A percentile compares a stretch with the other conserved stretches of the same genome.
Conservation (phyloP, 2,329 filamentous ascomycete genomes). For the Emydomyces testavorans region DNA sequence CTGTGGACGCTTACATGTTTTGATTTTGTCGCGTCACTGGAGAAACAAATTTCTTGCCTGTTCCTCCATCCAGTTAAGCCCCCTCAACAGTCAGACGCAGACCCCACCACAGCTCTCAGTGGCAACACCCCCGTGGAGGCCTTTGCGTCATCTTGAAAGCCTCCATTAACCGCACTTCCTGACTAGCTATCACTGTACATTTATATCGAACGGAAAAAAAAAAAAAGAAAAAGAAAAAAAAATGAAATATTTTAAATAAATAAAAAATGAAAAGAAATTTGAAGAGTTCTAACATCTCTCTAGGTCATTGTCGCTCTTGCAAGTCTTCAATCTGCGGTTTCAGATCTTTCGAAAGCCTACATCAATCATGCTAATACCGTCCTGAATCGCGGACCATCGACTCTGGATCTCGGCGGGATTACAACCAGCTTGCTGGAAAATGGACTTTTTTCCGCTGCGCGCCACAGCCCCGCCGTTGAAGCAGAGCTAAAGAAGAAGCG, state of each 20-base stretch:
- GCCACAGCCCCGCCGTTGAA: slow-evolving; percentile 28
- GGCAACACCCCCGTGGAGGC: background rate
- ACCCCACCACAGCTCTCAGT: background rate
- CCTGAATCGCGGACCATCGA: slow-evolving; percentile 49
- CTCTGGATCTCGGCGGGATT: slow-evolving; percentile 44
- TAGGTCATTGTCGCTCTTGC: slow-evolving; percentile 68
- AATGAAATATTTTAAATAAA: no score
- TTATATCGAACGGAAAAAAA: no score
- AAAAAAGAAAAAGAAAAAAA: no score
- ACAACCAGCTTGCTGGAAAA: slow-evolving; percentile 36
- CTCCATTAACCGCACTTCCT: background rate
- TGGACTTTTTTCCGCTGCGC: slow-evolving; percentile 31
- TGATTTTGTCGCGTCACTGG: background rate
- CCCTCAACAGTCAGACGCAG: background rate
- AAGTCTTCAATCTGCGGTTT: slow-evolving; percentile 67
- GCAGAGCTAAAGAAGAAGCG: slow-evolving; percentile 67
- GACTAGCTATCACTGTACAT: background rate
- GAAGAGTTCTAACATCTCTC: slow-evolving; percentile 21
- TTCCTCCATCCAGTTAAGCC: background rate
- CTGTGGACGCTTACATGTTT: background rate
- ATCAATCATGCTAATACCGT: slow-evolving; percentile 79
- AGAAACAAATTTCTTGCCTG: background rate
- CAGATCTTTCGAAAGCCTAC: slow-evolving; percentile 70
- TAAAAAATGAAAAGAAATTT: no score
- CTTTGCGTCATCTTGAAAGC: background rate